Evolutionary conservation across 306 rosid species (phyloP).

Genomic region (Acacia melanoxylon): DNA sequence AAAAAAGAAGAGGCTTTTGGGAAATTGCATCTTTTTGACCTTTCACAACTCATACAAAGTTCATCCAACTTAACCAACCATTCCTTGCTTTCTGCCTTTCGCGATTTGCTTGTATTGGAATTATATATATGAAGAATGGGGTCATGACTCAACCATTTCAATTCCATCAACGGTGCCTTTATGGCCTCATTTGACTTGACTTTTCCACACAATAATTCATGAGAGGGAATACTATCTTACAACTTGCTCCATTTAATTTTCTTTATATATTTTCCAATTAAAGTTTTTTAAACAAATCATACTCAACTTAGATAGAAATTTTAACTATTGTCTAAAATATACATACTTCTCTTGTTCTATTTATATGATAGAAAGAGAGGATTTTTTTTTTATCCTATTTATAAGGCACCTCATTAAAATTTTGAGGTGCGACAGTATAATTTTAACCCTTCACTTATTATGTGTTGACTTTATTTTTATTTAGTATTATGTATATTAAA

Average conservation of each 20-base stretch:
- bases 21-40: slow-evolving; percentile 44
- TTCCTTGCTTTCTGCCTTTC: not conserved
- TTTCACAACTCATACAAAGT: slow-evolving; percentile 8
- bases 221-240: not conserved
- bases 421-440: too few relatives aligned
- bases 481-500: too few relatives aligned
- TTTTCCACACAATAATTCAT: not conserved
- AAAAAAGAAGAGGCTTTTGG: slow-evolving; percentile 36
- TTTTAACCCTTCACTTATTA: too few relatives aligned
- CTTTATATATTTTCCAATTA: not conserved
- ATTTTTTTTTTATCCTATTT: too few relatives aligned
- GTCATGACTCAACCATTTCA: not conserved
- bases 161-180: not conserved
- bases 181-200: not conserved
- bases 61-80: not conserved
- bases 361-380: too few relatives aligned
- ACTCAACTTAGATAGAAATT: too few relatives aligned
- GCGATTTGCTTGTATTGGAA: not conserved
- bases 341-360: too few relatives aligned
- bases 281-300: too few relatives aligned
- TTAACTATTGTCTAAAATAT: not conserved
- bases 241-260: not conserved
- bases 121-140: not conserved
- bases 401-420: too few relatives aligned
- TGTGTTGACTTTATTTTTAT: too few relatives aligned